Conservation (phyloP, 129 eudicot species). For the Pseudognaphalium luteoalbum region DNA sequence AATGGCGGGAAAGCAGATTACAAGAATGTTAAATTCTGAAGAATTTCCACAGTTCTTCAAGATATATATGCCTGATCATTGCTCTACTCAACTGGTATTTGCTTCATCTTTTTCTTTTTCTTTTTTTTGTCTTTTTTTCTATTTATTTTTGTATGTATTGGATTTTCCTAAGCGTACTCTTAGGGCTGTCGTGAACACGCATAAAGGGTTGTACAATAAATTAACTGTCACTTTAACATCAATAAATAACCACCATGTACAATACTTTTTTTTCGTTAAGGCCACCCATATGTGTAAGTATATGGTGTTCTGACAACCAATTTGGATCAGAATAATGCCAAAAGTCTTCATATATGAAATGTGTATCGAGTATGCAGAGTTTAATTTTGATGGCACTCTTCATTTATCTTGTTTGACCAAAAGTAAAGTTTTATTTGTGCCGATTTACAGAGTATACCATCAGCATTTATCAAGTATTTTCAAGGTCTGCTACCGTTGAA, state of each 20-base stretch:
- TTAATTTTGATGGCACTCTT: background rate
- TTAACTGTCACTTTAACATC: too few relatives aligned
- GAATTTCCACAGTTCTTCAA: constrained; percentile 33
- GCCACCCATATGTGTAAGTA: too few relatives aligned
- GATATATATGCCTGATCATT: constrained; percentile 31
- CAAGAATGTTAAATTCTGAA: constrained; percentile 10
- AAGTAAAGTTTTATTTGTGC: constrained; percentile 4
- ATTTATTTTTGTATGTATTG: too few relatives aligned
- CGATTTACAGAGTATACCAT: constrained; percentile 37
- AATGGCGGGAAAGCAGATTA: constrained; percentile 23
- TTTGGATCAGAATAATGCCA: too few relatives aligned
- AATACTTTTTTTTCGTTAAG: too few relatives aligned
- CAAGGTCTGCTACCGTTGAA: constrained; percentile 20
- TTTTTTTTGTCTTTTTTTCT: background rate
- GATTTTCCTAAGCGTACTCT: too few relatives aligned
- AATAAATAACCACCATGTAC: too few relatives aligned
- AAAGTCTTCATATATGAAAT: too few relatives aligned
- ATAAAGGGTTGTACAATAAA: too few relatives aligned
- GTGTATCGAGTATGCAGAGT: too few relatives aligned
- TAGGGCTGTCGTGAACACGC: too few relatives aligned
- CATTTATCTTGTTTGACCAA: constrained; percentile 1
- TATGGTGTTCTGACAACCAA: too few relatives aligned
- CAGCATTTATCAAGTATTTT: constrained; percentile 41
- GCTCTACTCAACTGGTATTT: constrained; percentile 35
- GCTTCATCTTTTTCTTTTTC: background rate